A percentile compares a stretch with the other conserved stretches of the same genome.
phyloP scores from a whole-genome alignment of 345 rosid species.

The Eucalyptus marginata region DNA sequence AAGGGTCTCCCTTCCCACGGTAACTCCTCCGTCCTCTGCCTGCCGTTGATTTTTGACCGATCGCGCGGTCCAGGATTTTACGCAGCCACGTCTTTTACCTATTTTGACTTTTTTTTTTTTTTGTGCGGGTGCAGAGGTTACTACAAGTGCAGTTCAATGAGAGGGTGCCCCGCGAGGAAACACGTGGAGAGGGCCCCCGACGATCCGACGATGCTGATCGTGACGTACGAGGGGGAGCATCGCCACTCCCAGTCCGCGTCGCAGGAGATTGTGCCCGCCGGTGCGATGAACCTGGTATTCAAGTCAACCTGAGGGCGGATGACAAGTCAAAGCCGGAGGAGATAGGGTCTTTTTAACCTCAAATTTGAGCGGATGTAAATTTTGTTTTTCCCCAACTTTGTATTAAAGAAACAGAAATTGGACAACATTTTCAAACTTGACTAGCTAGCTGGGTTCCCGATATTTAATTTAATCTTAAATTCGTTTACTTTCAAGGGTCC shows the following conservation, averaged over 20 bases:
- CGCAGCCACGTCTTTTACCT: background rate
- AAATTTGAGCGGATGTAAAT: background rate
- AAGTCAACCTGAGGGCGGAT: slow-evolving; percentile 19
- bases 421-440: background rate
- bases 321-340: background rate
- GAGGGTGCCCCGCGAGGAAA: slow-evolving; percentile 94
- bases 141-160: slow-evolving; percentile 77
- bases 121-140: slow-evolving; percentile 48
- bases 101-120: too few species aligned
- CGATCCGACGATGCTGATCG: slow-evolving; percentile 81
- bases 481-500: background rate
- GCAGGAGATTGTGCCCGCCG: slow-evolving; percentile 28
- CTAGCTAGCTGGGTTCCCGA: background rate
- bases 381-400: background rate
- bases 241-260: slow-evolving; percentile 41
- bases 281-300: slow-evolving; percentile 32
- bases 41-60: background rate
- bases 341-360: background rate
- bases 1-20: slow-evolving; percentile 96
- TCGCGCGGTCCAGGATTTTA: background rate
- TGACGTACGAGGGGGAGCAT: slow-evolving; percentile 93
- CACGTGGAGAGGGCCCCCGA: slow-evolving; percentile 91
- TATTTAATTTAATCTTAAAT: background rate
- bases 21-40: slow-evolving; percentile 5
- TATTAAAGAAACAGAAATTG: background rate